Evolutionary conservation across 257 asterid species (phyloP).

Genomic region (Linderniella brevidens): DNA sequence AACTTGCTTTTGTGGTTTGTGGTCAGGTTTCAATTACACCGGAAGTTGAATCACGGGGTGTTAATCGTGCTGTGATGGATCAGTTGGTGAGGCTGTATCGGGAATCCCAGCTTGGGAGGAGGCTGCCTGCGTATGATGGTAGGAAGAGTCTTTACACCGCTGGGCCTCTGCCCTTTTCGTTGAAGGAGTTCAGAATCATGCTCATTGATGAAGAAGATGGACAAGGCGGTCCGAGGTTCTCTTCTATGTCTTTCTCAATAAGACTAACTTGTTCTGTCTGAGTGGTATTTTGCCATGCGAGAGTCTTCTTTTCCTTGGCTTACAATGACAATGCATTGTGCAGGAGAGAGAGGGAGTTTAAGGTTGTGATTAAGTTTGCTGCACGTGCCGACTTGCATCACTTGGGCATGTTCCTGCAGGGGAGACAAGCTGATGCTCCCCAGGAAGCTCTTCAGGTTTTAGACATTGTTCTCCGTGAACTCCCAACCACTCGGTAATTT

Average conservation of each 20-base stretch:
- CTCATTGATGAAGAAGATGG: conserved; percentile 74
- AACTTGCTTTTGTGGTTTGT: no score
- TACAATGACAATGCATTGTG: conserved; percentile 11
- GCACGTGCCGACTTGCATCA: conserved; percentile 93
- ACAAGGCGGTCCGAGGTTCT: conserved; percentile 42
- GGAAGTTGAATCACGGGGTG: conserved; percentile 67
- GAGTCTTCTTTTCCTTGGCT: background rate
- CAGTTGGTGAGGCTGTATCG: conserved; percentile 47
- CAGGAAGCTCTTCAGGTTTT: conserved; percentile 93
- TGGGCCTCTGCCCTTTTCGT: conserved; percentile 69
- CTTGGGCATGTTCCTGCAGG: conserved; percentile 73
- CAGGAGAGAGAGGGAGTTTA: conserved; percentile 81
- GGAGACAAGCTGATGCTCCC: conserved; percentile 88
- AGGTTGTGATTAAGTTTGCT: conserved; percentile 66
- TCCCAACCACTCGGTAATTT: conserved; percentile 64
- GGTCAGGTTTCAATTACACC: conserved; percentile 65
- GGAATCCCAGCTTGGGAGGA: conserved; percentile 67
- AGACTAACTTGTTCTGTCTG: background rate
- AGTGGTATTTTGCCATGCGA: no score
- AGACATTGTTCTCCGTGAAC: conserved; percentile 87
- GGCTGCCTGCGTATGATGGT: conserved; percentile 18
- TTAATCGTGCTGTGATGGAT: conserved; percentile 80
- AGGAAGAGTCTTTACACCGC: conserved; percentile 90
- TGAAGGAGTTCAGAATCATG: conserved; percentile 48
- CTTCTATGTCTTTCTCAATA: background rate